Percentiles rank a stretch among this genome's conserved stretches.
Conservation (phyloP, 1,284 basidiomycete species). For the Sanghuangporus weigelae region DNA sequence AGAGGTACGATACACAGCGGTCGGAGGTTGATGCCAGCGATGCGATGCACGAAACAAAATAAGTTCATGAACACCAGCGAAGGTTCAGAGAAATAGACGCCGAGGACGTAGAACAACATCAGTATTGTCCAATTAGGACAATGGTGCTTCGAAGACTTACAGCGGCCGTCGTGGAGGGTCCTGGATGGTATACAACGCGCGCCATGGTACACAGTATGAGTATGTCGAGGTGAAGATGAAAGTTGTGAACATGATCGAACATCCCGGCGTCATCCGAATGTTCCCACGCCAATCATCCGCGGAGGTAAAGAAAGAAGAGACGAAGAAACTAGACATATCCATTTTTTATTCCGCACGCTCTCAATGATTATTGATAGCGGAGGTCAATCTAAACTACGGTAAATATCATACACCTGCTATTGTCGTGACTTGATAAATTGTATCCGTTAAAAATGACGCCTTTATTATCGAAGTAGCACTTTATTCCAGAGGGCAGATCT, state of each 20-base stretch:
- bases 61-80: background rate
- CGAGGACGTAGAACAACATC: background rate
- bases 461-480: no score
- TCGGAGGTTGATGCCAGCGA: constrained; percentile 6
- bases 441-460: no score
- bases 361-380: no score
- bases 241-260: background rate
- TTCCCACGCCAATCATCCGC: background rate
- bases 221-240: background rate
- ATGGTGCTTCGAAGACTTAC: background rate
- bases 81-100: background rate
- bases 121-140: background rate
- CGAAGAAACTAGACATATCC: no score
- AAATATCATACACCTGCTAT: no score
- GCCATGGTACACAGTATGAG: constrained; percentile 15
- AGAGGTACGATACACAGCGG: background rate
- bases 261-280: background rate
- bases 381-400: no score
- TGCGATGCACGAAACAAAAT: constrained; percentile 2
- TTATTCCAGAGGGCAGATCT: no score
- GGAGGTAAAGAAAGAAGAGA: background rate
- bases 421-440: no score
- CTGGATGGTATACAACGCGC: constrained; percentile 10
- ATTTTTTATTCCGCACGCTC: no score
- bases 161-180: constrained; percentile 2